phyloP scores from a whole-genome alignment of 2,329 filamentous ascomycete genomes.

The Colletotrichum sp. region DNA sequence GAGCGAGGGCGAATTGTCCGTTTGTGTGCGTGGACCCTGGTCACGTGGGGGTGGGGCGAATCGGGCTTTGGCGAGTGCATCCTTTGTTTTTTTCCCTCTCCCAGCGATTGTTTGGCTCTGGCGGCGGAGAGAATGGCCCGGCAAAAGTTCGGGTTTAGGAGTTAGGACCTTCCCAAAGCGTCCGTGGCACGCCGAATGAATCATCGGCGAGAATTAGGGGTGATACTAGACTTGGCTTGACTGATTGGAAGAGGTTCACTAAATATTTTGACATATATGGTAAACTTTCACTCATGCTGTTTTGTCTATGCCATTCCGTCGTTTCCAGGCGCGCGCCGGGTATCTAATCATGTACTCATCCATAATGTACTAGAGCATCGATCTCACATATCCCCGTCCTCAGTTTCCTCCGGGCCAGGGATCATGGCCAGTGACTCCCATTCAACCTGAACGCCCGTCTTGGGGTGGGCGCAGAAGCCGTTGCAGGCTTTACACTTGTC shows the following conservation, averaged over 20 bases:
- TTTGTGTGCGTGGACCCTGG: constrained; percentile 16
- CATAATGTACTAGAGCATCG: neutral
- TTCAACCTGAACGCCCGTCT: neutral
- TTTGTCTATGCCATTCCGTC: neutral
- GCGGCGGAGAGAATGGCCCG: neutral
- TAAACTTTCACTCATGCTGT: neutral
- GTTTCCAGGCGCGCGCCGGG: neutral
- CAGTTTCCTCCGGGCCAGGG: neutral
- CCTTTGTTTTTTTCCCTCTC: neutral
- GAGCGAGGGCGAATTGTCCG: constrained; percentile 9
- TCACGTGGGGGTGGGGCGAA: constrained; percentile 15
- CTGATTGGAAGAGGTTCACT: neutral
- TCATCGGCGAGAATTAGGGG: neutral
- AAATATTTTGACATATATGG: neutral
- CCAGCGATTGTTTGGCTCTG: neutral
- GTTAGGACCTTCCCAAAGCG: neutral
- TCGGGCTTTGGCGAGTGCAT: neutral
- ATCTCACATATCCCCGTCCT: neutral
- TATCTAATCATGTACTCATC: constrained; percentile 13
- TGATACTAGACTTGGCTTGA: neutral
- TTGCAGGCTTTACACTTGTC: constrained; percentile 18
- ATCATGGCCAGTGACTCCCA: neutral
- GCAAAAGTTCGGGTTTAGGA: neutral
- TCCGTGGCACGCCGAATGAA: neutral
- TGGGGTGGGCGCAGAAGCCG: constrained; percentile 16